Evolutionary conservation across 768 basidiomycete genomes (phyloP).

Genomic region (Rhodotorula taiwanensis): DNA sequence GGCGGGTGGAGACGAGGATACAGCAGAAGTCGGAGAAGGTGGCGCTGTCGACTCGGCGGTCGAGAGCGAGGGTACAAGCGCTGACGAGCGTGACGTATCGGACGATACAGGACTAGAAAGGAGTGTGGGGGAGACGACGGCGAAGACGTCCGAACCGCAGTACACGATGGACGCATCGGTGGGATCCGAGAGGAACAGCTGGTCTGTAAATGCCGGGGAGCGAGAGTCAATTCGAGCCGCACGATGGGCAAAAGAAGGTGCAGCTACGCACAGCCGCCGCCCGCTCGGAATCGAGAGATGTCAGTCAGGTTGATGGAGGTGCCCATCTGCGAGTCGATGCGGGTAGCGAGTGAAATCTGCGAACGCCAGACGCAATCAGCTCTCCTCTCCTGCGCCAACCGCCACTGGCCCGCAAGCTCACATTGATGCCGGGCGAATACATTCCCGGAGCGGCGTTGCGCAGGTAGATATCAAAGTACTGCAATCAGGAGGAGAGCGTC

Average conservation of each 20-base stretch:
- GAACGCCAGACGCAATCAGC: too few species aligned
- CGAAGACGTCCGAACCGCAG: constrained; percentile 22
- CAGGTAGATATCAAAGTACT: constrained; percentile 24
- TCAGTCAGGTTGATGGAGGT: constrained; percentile 1
- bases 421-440: constrained; percentile 21
- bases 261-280: constrained; percentile 10
- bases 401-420: too few species aligned
- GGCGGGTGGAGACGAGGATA: not conserved
- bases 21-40: not conserved
- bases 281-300: not conserved
- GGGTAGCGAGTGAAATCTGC: constrained; percentile 2
- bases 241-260: not conserved
- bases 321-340: not conserved
- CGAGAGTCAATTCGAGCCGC: too few species aligned
- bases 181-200: constrained; percentile 30
- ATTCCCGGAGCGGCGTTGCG: constrained; percentile 14
- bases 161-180: constrained; percentile 13
- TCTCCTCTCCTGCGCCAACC: too few species aligned
- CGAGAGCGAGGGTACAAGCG: not conserved
- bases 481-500: not conserved
- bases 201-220: constrained; percentile 6
- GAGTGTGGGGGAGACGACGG: constrained; percentile 2
- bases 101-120: not conserved
- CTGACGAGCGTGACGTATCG: not conserved
- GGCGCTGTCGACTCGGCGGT: not conserved